These are phyloP conservation scores for Magnolia sinica DNA, from an alignment of 164 flowering plant species.

Conservation along the genomic window DNA sequence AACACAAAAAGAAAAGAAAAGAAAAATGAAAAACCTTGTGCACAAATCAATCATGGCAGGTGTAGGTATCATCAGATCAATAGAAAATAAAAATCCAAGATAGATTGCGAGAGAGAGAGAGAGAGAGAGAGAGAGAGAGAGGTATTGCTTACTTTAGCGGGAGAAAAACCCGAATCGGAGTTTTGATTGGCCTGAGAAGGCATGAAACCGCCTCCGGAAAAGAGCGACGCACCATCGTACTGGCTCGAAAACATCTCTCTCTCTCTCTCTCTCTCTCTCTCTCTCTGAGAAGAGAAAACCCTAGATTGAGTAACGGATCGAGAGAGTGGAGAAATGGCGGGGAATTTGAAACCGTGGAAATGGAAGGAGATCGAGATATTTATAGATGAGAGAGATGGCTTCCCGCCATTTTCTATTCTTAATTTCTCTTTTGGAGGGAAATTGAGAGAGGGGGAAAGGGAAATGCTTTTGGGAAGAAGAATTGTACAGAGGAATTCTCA, in stretches of 20 bases:
- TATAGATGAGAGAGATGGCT: not conserved
- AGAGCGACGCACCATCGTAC: slow-evolving; percentile 79
- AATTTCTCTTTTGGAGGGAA: not conserved
- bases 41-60: no score
- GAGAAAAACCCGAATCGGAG: slow-evolving; percentile 42
- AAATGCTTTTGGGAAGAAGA: no score
- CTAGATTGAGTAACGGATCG: not conserved
- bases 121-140: not conserved
- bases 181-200: slow-evolving; percentile 75
- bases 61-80: no score
- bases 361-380: not conserved
- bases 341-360: not conserved
- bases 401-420: slow-evolving; percentile 4
- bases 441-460: no score
- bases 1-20: not conserved
- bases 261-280: slow-evolving; percentile 10
- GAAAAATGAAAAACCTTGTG: not conserved
- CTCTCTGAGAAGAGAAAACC: not conserved
- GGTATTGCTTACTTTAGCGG: slow-evolving; percentile 44
- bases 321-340: not conserved
- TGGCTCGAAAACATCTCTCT: slow-evolving; percentile 43
- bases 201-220: slow-evolving; percentile 97
- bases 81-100: no score
- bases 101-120: not conserved
- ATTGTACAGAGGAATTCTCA: no score